Evolutionary conservation across 2,329 filamentous ascomycete species (phyloP), one percentile per base, ranked within the genome.

Genomic region (Fusarium circinatum): DNA sequence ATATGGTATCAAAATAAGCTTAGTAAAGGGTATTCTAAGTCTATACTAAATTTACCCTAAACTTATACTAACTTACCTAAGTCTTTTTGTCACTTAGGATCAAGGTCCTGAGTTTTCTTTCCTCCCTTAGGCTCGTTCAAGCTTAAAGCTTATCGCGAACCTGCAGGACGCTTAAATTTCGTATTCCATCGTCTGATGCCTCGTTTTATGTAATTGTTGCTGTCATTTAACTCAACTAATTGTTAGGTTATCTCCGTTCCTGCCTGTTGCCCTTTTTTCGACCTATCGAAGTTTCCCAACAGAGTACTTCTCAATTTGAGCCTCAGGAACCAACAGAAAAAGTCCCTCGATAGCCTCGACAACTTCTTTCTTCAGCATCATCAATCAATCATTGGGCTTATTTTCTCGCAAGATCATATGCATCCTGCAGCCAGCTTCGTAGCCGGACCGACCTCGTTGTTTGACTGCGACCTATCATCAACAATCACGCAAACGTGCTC

Each of bases 401-500:
- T 28, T 17, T 36, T 32, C 14, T 8, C 22, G 28, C 22, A 17
- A 22, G 15, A 26, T 12, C 12, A 10, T 17, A 45, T 28, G 22
- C 30, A 12, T 18, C 24, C 9, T 24, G 42, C 28, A 56, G 38
- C 32, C 49, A 26, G 28, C 24, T 36, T 6, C 32, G 32, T 12
- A 57, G 45, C 42, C 66, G 62, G 70, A 18, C 71, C 71, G 70
- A 73, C 41, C 48, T 54, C 24, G 26, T 47, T 28, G n/a, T 51
- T 26, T 17, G 26, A 28, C 11, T 7, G 17, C 28, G 12, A 9
- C 30, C 39, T n/a, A 41, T 42, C 42, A 36, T 42, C 22, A 20
- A 22, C 24, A 17, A 38, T 32, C n/a, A 34, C 48, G 11, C 28
- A 17, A 24, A 24, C 20, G n/a, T 57, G 30, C 30, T 38, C 22